phyloP scores from a whole-genome alignment of 495 filamentous ascomycete genomes.

The Penicillium herquei region DNA sequence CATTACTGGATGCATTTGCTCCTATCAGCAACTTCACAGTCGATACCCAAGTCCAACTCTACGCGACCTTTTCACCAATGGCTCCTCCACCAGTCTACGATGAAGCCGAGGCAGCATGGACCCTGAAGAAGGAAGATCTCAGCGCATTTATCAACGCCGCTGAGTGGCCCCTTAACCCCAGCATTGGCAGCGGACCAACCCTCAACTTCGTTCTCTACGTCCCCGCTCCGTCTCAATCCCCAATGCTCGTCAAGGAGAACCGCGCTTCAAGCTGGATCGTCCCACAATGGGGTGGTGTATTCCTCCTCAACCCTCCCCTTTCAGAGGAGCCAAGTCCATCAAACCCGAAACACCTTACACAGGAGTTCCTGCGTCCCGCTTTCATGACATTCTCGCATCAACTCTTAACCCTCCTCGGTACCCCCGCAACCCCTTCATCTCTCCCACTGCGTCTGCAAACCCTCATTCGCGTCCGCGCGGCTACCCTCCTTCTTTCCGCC shows the following conservation, averaged over 20 bases:
- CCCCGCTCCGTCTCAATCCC: constrained; percentile 56
- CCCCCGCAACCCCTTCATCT: constrained; percentile 73
- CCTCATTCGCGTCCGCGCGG: constrained; percentile 76
- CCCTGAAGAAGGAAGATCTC: constrained; percentile 81
- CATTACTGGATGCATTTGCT: constrained; percentile 72
- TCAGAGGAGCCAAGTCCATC: constrained; percentile 23
- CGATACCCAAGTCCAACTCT: constrained; percentile 93
- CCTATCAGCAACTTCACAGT: constrained; percentile 94
- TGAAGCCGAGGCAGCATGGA: constrained; percentile 52
- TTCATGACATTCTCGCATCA: constrained; percentile 91
- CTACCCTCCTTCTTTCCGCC: constrained; percentile 83
- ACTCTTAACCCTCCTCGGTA: constrained; percentile 83
- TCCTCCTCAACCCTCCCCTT: constrained; percentile 66
- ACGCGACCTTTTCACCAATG: constrained; percentile 75
- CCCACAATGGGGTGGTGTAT: constrained; percentile 95
- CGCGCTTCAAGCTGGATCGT: constrained; percentile 89
- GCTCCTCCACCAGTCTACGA: constrained; percentile 59
- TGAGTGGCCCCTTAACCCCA: constrained; percentile 94
- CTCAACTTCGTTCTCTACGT: constrained; percentile 95
- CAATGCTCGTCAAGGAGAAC: constrained; percentile 64
- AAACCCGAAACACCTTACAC: constrained; percentile 46
- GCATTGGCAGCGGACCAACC: constrained; percentile 88
- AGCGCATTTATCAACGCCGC: constrained; percentile 95
- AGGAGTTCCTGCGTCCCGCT: constrained; percentile 67
- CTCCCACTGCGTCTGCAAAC: constrained; percentile 84